phyloP scores from a whole-genome alignment of 1,139 yeast genomes.

The Pneumocystis jirovecii region DNA sequence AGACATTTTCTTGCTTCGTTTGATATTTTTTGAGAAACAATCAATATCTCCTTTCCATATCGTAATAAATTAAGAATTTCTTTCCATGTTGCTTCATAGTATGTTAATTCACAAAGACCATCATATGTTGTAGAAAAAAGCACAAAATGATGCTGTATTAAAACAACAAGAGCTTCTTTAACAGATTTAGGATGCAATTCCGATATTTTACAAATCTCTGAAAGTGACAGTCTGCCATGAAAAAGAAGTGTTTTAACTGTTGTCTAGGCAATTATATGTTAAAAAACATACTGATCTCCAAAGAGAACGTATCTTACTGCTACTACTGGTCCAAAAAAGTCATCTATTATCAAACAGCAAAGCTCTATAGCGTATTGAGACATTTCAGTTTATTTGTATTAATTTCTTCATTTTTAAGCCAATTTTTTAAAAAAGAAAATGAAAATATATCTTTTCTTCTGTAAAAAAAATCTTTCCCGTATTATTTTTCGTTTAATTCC shows the following conservation, averaged over 20 bases:
- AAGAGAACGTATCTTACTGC: slow-evolving; percentile 12
- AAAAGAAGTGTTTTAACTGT: slow-evolving; percentile 24
- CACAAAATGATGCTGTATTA: slow-evolving; percentile 29
- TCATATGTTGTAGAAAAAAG: slow-evolving; percentile 16
- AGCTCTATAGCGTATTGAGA: slow-evolving; percentile 19
- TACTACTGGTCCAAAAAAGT: slow-evolving; percentile 27
- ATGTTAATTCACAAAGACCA: slow-evolving; percentile 6
- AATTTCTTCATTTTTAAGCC: neutral
- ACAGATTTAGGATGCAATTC: slow-evolving; percentile 23
- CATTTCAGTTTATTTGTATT: neutral
- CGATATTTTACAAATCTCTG: slow-evolving; percentile 21
- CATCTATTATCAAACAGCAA: slow-evolving; percentile 23
- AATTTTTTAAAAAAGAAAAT: neutral
- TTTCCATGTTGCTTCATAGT: slow-evolving; percentile 9
- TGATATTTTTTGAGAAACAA: slow-evolving; percentile 4
- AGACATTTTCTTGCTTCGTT: neutral
- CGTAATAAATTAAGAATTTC: slow-evolving; percentile 7
- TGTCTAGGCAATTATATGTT: slow-evolving; percentile 6
- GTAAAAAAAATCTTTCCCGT: neutral
- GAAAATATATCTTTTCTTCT: neutral
- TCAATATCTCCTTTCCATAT: slow-evolving; percentile 6
- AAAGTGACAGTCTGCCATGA: slow-evolving; percentile 25
- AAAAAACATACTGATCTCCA: neutral
- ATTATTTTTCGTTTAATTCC: neutral
- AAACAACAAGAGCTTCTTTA: slow-evolving; percentile 26